Evolutionary conservation across 306 rosid genomes (phyloP), one percentile per base, ranked within the genome.

Genomic region (Arachis hypogaea): DNA sequence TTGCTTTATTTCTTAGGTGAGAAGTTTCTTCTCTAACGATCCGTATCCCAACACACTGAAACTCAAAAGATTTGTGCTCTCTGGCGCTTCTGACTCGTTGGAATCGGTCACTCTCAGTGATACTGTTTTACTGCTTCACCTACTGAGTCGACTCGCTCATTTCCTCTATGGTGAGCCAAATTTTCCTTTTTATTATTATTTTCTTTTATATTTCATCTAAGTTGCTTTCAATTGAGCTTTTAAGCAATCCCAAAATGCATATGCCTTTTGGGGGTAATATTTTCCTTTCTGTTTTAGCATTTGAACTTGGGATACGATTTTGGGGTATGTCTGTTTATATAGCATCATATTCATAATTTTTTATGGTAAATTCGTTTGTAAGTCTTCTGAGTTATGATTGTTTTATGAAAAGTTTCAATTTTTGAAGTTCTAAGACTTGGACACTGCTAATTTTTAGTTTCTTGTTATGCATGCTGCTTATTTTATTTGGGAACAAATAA

Each of bases 91-190:
- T n/a, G 69, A 73, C 72, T 63, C 82, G n/a, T n/a, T 52, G 22
- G 67, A 62, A 58, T 74, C 78, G 62, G 33, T 89, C 77, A 75
- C 72, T 69, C 43, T 84, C 73, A 68, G 63, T 61, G 33, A 44
- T 30, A 43, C 28, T 22, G 28, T 80, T 74, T 76, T 68, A 18
- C 72, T 54, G 82, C 84, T 74, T 72, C 80, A 61, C 71, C 50
- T 59, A 64, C 82, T 46, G 86, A 76, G 78, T 83, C 75, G 76
- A 88, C 87, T 88, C 83, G 83, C 52, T 81, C 76, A 63, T 4
- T 4, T 77, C 63, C 86, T 84, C 87, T 91, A 89, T 91, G 97
- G 98, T 91, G 68, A 88, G 89, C 68, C 66, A 76, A 71, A 33
- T 30, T 75, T 75, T 30, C 4, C 14, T 36, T 47, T 73, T 50